These are phyloP conservation scores for Phytophthora pseudosyringae DNA, from an alignment of 352 stramenopile genomes.

Conservation along the genomic window DNA sequence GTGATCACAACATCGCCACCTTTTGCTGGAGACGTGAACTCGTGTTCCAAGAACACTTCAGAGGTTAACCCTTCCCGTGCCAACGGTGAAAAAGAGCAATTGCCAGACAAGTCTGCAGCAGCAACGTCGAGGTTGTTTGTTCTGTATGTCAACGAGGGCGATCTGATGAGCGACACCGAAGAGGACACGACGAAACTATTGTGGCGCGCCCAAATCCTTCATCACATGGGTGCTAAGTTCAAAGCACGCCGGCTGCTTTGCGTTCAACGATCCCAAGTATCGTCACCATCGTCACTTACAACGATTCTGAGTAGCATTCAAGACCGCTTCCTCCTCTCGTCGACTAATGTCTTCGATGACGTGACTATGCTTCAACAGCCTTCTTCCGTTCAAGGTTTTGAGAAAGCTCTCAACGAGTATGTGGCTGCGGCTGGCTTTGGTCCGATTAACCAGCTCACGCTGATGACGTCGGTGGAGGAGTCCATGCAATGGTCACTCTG, in stretches of 20 bases:
- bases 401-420: conserved; percentile 26
- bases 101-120: background rate
- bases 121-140: conserved; percentile 32
- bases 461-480: conserved; percentile 34
- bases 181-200: conserved; percentile 21
- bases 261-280: conserved; percentile 21
- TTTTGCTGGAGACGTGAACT: conserved; percentile 34
- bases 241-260: conserved; percentile 39
- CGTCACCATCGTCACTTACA: conserved; percentile 8
- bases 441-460: conserved; percentile 29
- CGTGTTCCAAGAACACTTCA: background rate
- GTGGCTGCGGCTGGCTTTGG: conserved; percentile 6
- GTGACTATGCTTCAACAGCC: conserved; percentile 23
- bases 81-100: background rate
- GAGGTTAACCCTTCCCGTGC: background rate
- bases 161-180: conserved; percentile 12
- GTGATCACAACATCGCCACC: conserved; percentile 40
- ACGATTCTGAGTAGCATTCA: conserved; percentile 20
- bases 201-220: conserved; percentile 35
- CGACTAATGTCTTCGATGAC: conserved; percentile 19
- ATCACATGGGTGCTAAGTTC: conserved; percentile 31
- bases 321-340: conserved; percentile 20
- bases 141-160: conserved; percentile 38
- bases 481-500: conserved; percentile 28
- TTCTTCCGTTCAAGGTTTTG: conserved; percentile 33